Conservation (phyloP, 257 asterid genomes). For the Cynanchum wilfordii region DNA sequence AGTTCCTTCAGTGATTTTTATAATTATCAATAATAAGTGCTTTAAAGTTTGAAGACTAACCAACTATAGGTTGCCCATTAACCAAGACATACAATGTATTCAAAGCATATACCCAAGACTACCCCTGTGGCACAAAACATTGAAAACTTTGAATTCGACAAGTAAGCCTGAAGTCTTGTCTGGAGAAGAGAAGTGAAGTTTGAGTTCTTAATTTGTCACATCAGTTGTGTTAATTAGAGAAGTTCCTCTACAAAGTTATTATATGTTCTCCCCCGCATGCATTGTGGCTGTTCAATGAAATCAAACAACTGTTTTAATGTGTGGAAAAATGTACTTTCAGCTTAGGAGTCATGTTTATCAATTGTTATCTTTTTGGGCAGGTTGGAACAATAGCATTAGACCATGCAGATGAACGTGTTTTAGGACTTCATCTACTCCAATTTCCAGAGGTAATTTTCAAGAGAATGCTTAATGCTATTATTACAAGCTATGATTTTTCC, state of each 20-base stretch:
- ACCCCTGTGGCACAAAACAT: not conserved
- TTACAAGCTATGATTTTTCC: too few relatives aligned
- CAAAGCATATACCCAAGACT: not conserved
- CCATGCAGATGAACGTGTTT: constrained; percentile 72
- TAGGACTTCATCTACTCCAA: constrained; percentile 84
- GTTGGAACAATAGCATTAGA: constrained; percentile 53
- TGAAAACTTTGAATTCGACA: not conserved
- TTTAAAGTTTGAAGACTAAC: not conserved
- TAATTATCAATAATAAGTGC: not conserved
- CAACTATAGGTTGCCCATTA: not conserved
- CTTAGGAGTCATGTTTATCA: not conserved
- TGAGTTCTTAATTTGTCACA: not conserved
- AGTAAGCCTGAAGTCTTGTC: not conserved
- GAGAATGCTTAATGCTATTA: not conserved
- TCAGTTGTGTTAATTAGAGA: not conserved
- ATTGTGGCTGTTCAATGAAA: not conserved
- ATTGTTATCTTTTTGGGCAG: constrained; percentile 40
- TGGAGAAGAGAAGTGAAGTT: not conserved
- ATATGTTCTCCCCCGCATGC: not conserved
- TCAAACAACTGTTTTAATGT: not conserved
- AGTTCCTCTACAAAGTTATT: not conserved
- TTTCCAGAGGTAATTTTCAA: constrained; percentile 64
- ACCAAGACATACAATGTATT: not conserved
- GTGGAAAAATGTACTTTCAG: not conserved
- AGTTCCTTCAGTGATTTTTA: not conserved